Base-by-base conservation (phyloP, 345 rosid genomes). In the Clarkia xantiana region DNA sequence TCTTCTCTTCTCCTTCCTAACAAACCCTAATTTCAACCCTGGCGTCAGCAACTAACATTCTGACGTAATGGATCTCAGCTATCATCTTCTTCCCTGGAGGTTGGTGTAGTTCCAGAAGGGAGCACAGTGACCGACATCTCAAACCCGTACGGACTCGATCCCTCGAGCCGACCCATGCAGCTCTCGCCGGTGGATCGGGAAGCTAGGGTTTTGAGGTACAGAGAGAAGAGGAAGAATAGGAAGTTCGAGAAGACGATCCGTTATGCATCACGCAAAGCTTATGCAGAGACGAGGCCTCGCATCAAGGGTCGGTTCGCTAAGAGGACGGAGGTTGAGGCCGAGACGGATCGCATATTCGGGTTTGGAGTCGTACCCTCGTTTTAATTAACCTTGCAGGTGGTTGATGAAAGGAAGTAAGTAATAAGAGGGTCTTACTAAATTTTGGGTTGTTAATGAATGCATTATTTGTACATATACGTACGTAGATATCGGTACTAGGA, bases 171-270 rank as follows among this genome's bases (percentile, higher is more conserved):
- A 69, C 69, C 79, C 58, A 67, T 70, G 11, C 90, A 76, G 60
- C 62, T 82, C 9, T 76, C 99, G 11, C 66, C 87, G 3, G 80
- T 68, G 2, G 99, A 93, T 58, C 67, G 99, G 63, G 99, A 84
- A 52, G 96, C 88, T 4, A 76, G 95, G 61, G 99, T 93, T 14
- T 48, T 82, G 68, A 84, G 99, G 84, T 93, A 93, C 79, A 80
- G 94, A 50, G 99, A 87, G 77, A 93, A 93, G 78, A 74, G 99
- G 58, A 93, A 93, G 94, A 82, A 78, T 62, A 51, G 95, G 14
- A 93, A 77, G 71, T 87, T 93, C 58, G 91, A 87, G 95, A 93
- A 93, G 81, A 93, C 96, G 11, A 93, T 87, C 23, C 72, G 94
- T 19, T 93, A 87, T 52, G 94, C 95, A 0, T 87, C 99, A 0